phyloP scores from a whole-genome alignment of 805 yeast species.

The Spathaspora girioi region DNA sequence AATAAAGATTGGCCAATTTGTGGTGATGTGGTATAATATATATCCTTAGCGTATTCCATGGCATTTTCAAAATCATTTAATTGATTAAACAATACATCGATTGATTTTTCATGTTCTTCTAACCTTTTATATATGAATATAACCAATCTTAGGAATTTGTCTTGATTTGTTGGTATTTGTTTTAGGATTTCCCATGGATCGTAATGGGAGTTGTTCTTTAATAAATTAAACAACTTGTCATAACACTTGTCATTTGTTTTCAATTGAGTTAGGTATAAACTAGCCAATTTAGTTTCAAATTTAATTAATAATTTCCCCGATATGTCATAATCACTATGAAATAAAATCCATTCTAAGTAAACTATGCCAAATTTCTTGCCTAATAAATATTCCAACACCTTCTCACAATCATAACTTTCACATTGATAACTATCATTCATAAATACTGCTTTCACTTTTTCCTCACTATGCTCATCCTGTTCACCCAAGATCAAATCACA shows the following conservation, averaged over 20 bases:
- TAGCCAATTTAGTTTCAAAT: constrained; percentile 32
- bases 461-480: constrained; percentile 3
- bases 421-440: constrained; percentile 62
- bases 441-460: constrained; percentile 50
- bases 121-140: constrained; percentile 57
- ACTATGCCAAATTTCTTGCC: constrained; percentile 23
- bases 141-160: constrained; percentile 40
- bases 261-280: constrained; percentile 27
- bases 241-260: constrained; percentile 15
- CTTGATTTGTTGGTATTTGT: constrained; percentile 29
- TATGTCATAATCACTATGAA: constrained; percentile 31
- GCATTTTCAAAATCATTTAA: constrained; percentile 57
- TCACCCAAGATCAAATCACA: constrained; percentile 55
- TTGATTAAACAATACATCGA: constrained; percentile 57
- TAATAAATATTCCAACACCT: constrained; percentile 52
- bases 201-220: constrained; percentile 27
- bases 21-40: constrained; percentile 30
- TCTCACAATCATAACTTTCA: constrained; percentile 50
- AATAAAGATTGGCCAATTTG: constrained; percentile 28
- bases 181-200: constrained; percentile 35
- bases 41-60: constrained; percentile 52
- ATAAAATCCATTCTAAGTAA: constrained; percentile 46
- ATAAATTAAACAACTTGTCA: constrained; percentile 28
- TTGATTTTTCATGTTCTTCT: constrained; percentile 58
- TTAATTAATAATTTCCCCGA: constrained; percentile 15